These are phyloP conservation scores for Bimuria novae-zelandiae DNA, from an alignment of 2,329 filamentous ascomycete species.

Conservation along the genomic window DNA sequence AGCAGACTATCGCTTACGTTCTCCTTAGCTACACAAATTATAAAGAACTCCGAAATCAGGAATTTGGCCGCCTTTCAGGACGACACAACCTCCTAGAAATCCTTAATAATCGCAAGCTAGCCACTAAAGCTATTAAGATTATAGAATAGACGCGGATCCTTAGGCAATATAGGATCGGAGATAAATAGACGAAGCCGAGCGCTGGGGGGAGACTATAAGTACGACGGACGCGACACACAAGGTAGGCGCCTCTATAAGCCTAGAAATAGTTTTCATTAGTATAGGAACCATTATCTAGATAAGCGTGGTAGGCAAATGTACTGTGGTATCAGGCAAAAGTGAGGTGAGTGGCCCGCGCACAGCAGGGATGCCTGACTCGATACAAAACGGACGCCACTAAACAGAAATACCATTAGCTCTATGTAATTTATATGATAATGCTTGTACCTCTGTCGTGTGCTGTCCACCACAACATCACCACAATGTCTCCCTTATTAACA, in stretches of 20 bases:
- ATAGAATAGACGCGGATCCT: constrained; percentile 11
- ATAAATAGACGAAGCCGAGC: constrained; percentile 13
- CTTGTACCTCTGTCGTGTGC: too few relatives aligned
- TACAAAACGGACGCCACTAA: too few relatives aligned
- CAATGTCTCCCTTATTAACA: too few relatives aligned
- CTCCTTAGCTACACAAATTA: constrained; percentile 16
- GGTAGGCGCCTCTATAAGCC: constrained; percentile 13
- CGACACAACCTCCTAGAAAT: not conserved
- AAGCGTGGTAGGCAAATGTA: constrained; percentile 1
- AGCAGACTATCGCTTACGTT: constrained; percentile 21
- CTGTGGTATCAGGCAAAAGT: too few relatives aligned
- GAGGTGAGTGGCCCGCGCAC: too few relatives aligned
- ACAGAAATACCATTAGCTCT: too few relatives aligned
- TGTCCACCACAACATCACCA: too few relatives aligned
- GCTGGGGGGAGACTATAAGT: constrained; percentile 16
- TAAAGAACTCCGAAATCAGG: constrained; percentile 19
- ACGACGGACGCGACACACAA: constrained; percentile 6
- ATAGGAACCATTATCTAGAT: constrained; percentile 13
- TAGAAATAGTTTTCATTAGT: constrained; percentile 5
- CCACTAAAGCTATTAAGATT: constrained; percentile 5
- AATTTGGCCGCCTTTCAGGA: constrained; percentile 17
- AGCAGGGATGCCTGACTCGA: too few relatives aligned
- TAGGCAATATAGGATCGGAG: constrained; percentile 6
- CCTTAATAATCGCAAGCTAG: constrained; percentile 1
- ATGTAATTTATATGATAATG: too few relatives aligned